Percentiles rank a stretch among this genome's conserved stretches.
phyloP scores from a whole-genome alignment of 495 filamentous ascomycete genomes.

The Hypoxylon cercidicola region DNA sequence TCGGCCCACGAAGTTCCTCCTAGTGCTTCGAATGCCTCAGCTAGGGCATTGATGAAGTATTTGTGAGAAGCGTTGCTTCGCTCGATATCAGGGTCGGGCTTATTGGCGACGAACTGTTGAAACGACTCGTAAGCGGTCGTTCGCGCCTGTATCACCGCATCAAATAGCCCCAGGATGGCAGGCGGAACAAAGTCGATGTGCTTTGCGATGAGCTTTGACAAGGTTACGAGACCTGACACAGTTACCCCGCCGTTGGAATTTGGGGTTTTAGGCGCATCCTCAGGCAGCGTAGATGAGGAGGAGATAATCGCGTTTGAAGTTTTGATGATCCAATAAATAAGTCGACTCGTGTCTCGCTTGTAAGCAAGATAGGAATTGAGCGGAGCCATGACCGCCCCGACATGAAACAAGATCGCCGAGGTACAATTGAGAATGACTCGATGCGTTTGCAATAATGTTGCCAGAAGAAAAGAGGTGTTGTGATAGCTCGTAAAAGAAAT shows the following conservation, averaged over 20 bases:
- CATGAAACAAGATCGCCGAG: no score
- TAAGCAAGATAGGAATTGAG: slow-evolving; percentile 48
- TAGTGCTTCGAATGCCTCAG: slow-evolving; percentile 48
- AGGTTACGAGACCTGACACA: slow-evolving; percentile 43
- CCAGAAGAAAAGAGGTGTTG: no score
- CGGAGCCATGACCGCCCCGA: slow-evolving; percentile 9
- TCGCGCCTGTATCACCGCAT: slow-evolving; percentile 46
- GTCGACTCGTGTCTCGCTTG: slow-evolving; percentile 51
- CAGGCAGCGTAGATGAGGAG: slow-evolving; percentile 14
- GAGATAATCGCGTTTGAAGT: slow-evolving; percentile 48
- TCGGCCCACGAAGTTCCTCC: slow-evolving; percentile 44
- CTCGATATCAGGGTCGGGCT: slow-evolving; percentile 51
- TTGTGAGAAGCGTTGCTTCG: slow-evolving; percentile 54
- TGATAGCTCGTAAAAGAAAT: no score
- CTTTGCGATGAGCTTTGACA: slow-evolving; percentile 51
- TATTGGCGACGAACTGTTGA: slow-evolving; percentile 44
- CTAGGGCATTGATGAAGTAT: slow-evolving; percentile 54
- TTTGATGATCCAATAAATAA: slow-evolving; percentile 56
- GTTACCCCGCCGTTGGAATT: slow-evolving; percentile 47
- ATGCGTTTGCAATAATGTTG: no score
- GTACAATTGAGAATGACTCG: no score
- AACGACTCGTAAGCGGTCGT: slow-evolving; percentile 34
- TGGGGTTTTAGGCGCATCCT: slow-evolving; percentile 4
- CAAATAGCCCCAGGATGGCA: slow-evolving; percentile 44
- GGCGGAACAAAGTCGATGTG: slow-evolving; percentile 43